Base-by-base conservation (phyloP, 2,329 filamentous ascomycete species). In the Cladosporium sp. region DNA sequence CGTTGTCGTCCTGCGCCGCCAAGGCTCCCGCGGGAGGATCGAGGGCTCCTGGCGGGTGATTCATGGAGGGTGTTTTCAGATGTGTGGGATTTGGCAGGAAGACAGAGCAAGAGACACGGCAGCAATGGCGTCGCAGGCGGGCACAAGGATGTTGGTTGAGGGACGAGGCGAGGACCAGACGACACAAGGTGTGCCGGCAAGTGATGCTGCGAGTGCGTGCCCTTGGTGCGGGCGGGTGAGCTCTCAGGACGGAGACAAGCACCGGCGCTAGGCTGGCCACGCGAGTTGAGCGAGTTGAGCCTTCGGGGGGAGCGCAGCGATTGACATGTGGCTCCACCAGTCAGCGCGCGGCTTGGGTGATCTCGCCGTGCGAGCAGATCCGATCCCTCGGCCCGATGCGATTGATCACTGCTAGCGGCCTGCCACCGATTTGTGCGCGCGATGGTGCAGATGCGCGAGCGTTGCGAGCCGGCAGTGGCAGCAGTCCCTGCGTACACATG, bases 1-100 rank as follows among this genome's bases (percentile, higher is more conserved):
- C 22, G 30, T 59, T 47, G 19, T 51, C 47, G 30, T 59, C 56
- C 39, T 51, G 58, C 22, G 50, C 54, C 39, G 55, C 59, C 59
- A 55, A 54, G 55, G 37, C 55, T 49, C 20, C 47, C 12, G n/a
- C 40, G 25, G 50, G 14, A 42, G 51, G 47, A 47, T 55, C 45
- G 52, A 50, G 51, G 34, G 45, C 36, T n/a, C 8, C 30, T 8
- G 20, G 56, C 25, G 47, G 38, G 15, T 50, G 45, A 20, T 51
- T 20, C 51, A 55, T 51, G 36, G 25, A 17, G n/a, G 34, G 36
- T 20, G 19, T 19, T 7, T n/a, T 28, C 20, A 25, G n/a, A 17
- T 51, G 49, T 39, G 34, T 47, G 28, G 15, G 17, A n/a, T n/a
- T 11, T 15, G n/a, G 49, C n/a, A 5, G 19, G 12, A 17, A 17